phyloP scores from a whole-genome alignment of 192 early-diverging fungal species.

The Coemansia sp. region DNA sequence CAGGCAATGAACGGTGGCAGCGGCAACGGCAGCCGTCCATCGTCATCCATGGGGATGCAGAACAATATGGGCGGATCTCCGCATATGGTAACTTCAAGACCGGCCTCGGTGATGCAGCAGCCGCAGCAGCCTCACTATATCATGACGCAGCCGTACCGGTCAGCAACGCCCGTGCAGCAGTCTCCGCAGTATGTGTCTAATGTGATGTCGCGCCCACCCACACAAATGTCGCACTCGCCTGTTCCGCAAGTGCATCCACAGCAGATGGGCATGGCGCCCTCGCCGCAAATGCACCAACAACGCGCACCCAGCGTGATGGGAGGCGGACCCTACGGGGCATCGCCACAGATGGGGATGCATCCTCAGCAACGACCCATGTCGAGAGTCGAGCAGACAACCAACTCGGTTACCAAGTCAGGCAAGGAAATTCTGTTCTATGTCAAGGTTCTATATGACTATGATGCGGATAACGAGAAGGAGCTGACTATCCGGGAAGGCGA shows the following conservation, averaged over 20 bases:
- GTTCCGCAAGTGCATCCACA: conserved; percentile 8
- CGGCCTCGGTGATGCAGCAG: conserved; percentile 12
- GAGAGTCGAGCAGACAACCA: conserved; percentile 5
- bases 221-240: conserved; percentile 41
- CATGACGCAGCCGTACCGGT: conserved; percentile 15
- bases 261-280: conserved; percentile 12
- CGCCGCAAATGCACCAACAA: conserved; percentile 25
- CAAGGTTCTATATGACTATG: conserved; percentile 55
- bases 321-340: conserved; percentile 3
- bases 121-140: conserved; percentile 1
- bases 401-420: conserved; percentile 19
- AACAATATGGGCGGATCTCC: not conserved
- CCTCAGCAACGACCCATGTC: conserved; percentile 19
- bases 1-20: conserved; percentile 3
- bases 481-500: conserved; percentile 47
- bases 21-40: conserved; percentile 11
- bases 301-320: conserved; percentile 44
- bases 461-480: conserved; percentile 49
- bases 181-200: conserved; percentile 11
- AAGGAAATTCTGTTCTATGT: conserved; percentile 54
- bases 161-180: conserved; percentile 32
- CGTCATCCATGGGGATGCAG: conserved; percentile 25
- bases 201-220: conserved; percentile 32
- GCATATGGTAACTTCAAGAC: not conserved
- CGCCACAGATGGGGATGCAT: not conserved